Evolutionary conservation across 139 green algal species (phyloP), one percentile per base, ranked within the genome.

Genomic region (Penium margaritaceum): DNA sequence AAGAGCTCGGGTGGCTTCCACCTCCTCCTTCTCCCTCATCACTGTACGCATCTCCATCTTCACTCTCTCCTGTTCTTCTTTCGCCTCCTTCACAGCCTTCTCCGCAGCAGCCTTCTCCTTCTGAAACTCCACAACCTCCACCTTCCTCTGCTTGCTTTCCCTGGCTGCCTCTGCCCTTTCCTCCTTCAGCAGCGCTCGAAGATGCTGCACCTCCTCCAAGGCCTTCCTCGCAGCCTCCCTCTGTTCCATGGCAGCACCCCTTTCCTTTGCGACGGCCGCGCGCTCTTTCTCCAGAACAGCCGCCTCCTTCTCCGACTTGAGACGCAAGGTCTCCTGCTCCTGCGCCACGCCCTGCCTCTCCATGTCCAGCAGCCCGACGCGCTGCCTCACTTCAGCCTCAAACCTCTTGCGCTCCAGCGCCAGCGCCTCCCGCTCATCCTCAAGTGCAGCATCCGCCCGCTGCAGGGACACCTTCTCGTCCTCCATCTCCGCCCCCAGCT

Each of bases 241-340:
- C n/a, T n/a, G n/a, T n/a, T n/a, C n/a, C n/a, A n/a, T n/a, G n/a
- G n/a, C n/a, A n/a, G n/a, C n/a, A n/a, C n/a, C n/a, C n/a, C n/a
- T n/a, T n/a, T n/a, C n/a, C n/a, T n/a, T n/a, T n/a, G n/a, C n/a
- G n/a, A n/a, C n/a, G n/a, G n/a, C n/a, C n/a, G n/a, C n/a, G n/a
- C n/a, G n/a, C n/a, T n/a, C n/a, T n/a, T n/a, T n/a, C n/a, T n/a
- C n/a, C n/a, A n/a, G n/a, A n/a, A n/a, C n/a, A n/a, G n/a, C n/a
- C n/a, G n/a, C n/a, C 51, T 60, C 51, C 51, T 24, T 60, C 51
- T 60, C 51, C 51, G 51, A n/a, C 51, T 60, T 24, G 9, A 19
- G 51, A n/a, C 21, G 51, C 51, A 24, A 27, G n/a, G n/a, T 24
- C 51, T 60, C 51, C 51, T 60, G 51, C 51, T 60, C 30, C 30